A percentile compares a stretch with the other conserved stretches of the same genome.
These are phyloP conservation scores for Harringtonia aguacate DNA, from an alignment of 2,329 filamentous ascomycete genomes.

Conservation along the genomic window DNA sequence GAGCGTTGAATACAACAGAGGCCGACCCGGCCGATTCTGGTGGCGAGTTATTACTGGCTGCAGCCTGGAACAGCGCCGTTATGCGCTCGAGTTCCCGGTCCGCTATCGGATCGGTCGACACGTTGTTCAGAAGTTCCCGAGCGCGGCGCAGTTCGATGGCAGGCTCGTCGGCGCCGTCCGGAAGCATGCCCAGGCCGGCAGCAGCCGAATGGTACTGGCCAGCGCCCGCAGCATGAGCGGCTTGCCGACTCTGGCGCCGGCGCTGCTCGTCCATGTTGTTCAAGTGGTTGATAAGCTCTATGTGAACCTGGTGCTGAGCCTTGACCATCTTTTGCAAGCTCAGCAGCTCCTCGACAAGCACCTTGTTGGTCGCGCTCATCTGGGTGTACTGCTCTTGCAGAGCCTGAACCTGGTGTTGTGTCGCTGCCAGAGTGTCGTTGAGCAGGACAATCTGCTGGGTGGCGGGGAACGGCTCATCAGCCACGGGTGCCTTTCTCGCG, in stretches of 20 bases:
- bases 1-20: slow-evolving; percentile 45
- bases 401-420: slow-evolving; percentile 83
- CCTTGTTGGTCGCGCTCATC: slow-evolving; percentile 52
- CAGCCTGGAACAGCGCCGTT: slow-evolving; percentile 39
- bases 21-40: slow-evolving; percentile 39
- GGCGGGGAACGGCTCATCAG: slow-evolving; percentile 65
- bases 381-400: slow-evolving; percentile 79
- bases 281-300: slow-evolving; percentile 46
- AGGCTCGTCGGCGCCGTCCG: slow-evolving; percentile 35
- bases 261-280: slow-evolving; percentile 34
- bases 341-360: slow-evolving; percentile 51
- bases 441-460: slow-evolving; percentile 83
- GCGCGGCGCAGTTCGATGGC: slow-evolving; percentile 43
- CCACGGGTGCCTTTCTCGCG: slow-evolving; percentile 56
- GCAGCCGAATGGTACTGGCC: slow-evolving; percentile 21
- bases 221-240: slow-evolving; percentile 23
- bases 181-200: slow-evolving; percentile 27
- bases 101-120: slow-evolving; percentile 38
- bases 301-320: slow-evolving; percentile 44
- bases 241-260: slow-evolving; percentile 28
- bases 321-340: slow-evolving; percentile 50
- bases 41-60: slow-evolving; percentile 28
- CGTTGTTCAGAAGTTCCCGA: slow-evolving; percentile 42
- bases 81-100: slow-evolving; percentile 46
- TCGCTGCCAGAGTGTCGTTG: slow-evolving; percentile 78